Conservation (phyloP, 371 early-diverging fungal genomes). For the Scutellospora calospora region DNA sequence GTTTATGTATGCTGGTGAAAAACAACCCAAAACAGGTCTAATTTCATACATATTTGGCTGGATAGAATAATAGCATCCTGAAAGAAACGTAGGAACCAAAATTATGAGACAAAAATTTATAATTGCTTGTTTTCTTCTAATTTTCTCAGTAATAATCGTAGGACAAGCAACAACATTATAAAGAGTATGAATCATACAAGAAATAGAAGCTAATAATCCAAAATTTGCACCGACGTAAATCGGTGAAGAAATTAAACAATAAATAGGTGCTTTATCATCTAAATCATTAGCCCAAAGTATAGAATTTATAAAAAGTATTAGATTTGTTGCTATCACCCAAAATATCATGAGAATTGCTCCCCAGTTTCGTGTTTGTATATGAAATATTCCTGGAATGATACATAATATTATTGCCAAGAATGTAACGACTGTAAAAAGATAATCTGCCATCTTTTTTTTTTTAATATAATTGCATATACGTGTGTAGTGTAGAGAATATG, state of each 20-base stretch:
- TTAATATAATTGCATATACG: background rate
- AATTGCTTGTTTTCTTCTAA: background rate
- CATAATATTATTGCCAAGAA: background rate
- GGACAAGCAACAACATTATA: slow-evolving; percentile 6
- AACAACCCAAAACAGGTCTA: slow-evolving; percentile 37
- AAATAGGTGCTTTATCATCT: slow-evolving; percentile 18
- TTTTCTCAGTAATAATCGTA: background rate
- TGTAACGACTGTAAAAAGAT: slow-evolving; percentile 4
- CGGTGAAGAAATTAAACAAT: slow-evolving; percentile 22
- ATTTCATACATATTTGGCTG: slow-evolving; percentile 26
- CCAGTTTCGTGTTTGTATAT: slow-evolving; percentile 24
- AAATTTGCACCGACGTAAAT: slow-evolving; percentile 3
- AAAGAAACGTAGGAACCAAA: background rate
- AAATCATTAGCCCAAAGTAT: slow-evolving; percentile 26
- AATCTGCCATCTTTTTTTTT: slow-evolving; percentile 24
- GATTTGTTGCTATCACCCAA: slow-evolving; percentile 5
- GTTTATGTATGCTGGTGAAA: background rate
- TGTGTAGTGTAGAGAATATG: too few species aligned
- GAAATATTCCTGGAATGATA: slow-evolving; percentile 23
- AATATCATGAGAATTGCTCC: slow-evolving; percentile 42
- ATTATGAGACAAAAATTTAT: background rate
- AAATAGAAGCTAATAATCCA: slow-evolving; percentile 17
- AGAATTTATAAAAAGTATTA: slow-evolving; percentile 34
- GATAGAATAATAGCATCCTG: background rate
- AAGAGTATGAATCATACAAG: slow-evolving; percentile 36